phyloP scores from a whole-genome alignment of 805 yeast genomes.

The Torulaspora delbrueckii region DNA sequence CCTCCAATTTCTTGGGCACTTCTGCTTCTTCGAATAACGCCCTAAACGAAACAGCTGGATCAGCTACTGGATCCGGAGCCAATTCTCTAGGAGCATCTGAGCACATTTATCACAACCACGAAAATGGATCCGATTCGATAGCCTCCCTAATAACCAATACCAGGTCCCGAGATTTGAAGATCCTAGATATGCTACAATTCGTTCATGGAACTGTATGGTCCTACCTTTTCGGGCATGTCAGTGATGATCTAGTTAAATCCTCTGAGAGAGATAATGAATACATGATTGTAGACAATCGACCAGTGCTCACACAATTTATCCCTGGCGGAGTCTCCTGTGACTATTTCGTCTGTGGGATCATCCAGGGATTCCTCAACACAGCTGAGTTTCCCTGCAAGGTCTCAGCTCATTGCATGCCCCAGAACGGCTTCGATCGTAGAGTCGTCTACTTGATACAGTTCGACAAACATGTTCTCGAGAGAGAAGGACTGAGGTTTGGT shows the following conservation, averaged over 20 bases:
- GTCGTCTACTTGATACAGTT: constrained; percentile 75
- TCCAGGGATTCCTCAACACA: constrained; percentile 73
- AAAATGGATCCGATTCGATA: constrained; percentile 19
- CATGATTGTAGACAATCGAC: constrained; percentile 77
- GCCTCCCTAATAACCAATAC: constrained; percentile 24
- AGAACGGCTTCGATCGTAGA: constrained; percentile 50
- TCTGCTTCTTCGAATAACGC: constrained; percentile 1
- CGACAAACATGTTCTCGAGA: constrained; percentile 49
- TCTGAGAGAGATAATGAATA: constrained; percentile 62
- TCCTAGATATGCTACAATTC: constrained; percentile 66
- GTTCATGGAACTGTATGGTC: constrained; percentile 73
- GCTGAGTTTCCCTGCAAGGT: constrained; percentile 69
- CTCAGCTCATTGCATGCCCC: constrained; percentile 71
- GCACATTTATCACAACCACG: constrained; percentile 6
- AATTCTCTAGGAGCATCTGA: constrained; percentile 2
- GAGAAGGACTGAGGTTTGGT: constrained; percentile 46
- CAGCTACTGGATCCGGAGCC: constrained; percentile 2
- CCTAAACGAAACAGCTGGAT: background rate
- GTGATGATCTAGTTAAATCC: constrained; percentile 72
- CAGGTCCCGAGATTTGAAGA: constrained; percentile 52
- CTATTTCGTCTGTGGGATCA: constrained; percentile 80
- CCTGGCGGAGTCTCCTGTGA: constrained; percentile 74
- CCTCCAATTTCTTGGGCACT: constrained; percentile 15
- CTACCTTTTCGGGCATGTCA: constrained; percentile 64
- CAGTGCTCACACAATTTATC: constrained; percentile 61